phyloP scores from a whole-genome alignment of 2,329 filamentous ascomycete species.

The Diaporthe helianthi region DNA sequence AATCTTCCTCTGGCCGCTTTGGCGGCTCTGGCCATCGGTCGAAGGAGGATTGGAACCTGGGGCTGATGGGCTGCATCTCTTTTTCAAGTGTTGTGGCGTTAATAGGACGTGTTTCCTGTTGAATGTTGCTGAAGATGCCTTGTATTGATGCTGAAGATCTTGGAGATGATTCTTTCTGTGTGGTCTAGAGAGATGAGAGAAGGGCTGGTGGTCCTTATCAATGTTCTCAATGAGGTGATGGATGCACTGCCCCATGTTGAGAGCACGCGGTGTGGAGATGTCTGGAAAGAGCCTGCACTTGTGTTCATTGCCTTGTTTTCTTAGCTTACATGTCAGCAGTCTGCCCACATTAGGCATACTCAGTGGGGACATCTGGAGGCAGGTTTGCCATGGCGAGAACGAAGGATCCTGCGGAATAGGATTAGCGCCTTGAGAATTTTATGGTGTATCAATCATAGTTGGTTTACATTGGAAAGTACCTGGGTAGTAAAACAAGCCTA shows the following conservation, averaged over 20 bases:
- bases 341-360: neutral
- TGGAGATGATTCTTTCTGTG: neutral
- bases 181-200: neutral
- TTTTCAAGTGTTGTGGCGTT: neutral
- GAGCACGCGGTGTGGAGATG: neutral
- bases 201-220: neutral
- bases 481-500: no score
- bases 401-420: neutral
- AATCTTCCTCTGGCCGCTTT: no score
- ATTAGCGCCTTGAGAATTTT: neutral
- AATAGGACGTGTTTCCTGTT: neutral
- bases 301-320: neutral
- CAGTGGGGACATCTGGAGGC: neutral
- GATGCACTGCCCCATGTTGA: neutral
- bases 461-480: no score
- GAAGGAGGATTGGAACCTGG: neutral
- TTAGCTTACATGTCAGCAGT: neutral
- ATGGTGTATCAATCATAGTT: no score
- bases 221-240: neutral
- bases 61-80: neutral
- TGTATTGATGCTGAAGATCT: neutral
- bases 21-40: no score
- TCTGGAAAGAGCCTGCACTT: no score
- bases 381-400: neutral
- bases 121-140: neutral